These are phyloP conservation scores for Orbilia quercus DNA, from an alignment of 2,329 filamentous ascomycete genomes.

Conservation along the genomic window DNA sequence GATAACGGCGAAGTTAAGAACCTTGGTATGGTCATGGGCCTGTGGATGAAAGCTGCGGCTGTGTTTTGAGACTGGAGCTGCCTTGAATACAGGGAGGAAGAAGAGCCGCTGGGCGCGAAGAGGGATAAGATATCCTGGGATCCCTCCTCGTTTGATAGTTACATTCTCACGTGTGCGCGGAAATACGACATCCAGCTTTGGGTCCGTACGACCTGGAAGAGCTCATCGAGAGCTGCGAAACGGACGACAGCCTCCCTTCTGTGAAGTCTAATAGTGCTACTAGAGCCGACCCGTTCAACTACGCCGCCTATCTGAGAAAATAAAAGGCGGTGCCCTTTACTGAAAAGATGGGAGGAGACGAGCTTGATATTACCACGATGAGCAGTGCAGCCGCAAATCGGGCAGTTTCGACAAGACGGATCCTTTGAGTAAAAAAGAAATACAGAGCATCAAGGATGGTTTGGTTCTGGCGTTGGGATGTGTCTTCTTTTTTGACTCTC, in stretches of 20 bases:
- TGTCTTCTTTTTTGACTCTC: too few species aligned
- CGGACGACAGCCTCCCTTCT: slow-evolving; percentile 60
- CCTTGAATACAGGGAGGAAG: slow-evolving; percentile 56
- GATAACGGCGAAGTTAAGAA: slow-evolving; percentile 63
- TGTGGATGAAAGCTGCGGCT: slow-evolving; percentile 61
- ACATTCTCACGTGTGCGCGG: slow-evolving; percentile 62
- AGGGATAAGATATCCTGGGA: slow-evolving; percentile 48
- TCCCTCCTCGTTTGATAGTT: slow-evolving; percentile 60
- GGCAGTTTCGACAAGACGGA: slow-evolving; percentile 62
- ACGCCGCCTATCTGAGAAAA: slow-evolving; percentile 58
- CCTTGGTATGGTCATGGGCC: slow-evolving; percentile 63
- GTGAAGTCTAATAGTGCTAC: slow-evolving; percentile 58
- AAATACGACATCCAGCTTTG: slow-evolving; percentile 61
- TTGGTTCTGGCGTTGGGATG: too few species aligned
- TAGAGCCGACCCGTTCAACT: slow-evolving; percentile 60
- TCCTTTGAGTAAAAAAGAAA: slow-evolving; percentile 61
- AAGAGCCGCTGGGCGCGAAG: slow-evolving; percentile 44
- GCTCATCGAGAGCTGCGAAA: slow-evolving; percentile 58
- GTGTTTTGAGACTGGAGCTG: slow-evolving; percentile 37
- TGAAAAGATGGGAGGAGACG: slow-evolving; percentile 63
- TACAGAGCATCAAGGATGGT: slow-evolving; percentile 63
- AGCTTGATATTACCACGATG: slow-evolving; percentile 63
- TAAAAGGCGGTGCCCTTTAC: slow-evolving; percentile 44
- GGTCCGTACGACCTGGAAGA: slow-evolving; percentile 60
- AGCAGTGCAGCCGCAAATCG: slow-evolving; percentile 61